Evolutionary conservation across 768 basidiomycete species (phyloP).

Genomic region (Amanita subjunquillea): DNA sequence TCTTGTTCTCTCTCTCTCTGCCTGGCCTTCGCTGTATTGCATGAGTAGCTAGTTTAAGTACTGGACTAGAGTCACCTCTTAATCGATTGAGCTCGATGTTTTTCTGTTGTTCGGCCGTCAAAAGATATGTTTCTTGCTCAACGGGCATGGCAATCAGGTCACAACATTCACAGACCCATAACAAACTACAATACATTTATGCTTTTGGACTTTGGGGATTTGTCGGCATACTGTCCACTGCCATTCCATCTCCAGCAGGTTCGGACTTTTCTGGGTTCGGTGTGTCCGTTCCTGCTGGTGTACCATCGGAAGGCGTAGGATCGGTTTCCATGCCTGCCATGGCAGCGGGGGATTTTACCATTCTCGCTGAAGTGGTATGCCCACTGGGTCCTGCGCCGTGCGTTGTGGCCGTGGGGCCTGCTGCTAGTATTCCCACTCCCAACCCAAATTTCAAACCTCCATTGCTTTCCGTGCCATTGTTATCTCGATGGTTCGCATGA

Average conservation of each 20-base stretch:
- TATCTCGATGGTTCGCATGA: constrained; percentile 47
- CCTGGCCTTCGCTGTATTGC: constrained; percentile 54
- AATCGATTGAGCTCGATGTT: constrained; percentile 73
- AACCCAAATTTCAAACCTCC: constrained; percentile 51
- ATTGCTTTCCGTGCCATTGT: constrained; percentile 34
- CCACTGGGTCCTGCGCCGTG: constrained; percentile 74
- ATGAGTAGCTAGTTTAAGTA: not conserved
- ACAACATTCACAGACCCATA: not conserved
- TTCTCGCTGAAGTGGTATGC: constrained; percentile 42
- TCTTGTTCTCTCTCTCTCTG: constrained; percentile 59
- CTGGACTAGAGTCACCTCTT: constrained; percentile 37
- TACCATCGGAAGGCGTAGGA: constrained; percentile 23
- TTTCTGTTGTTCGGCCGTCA: constrained; percentile 62
- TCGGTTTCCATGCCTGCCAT: constrained; percentile 33
- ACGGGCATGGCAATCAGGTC: not conserved
- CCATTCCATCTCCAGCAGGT: not conserved
- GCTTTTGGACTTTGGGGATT: not conserved
- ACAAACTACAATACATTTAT: not conserved
- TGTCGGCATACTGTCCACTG: not conserved
- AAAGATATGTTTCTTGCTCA: constrained; percentile 14
- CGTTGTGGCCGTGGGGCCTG: constrained; percentile 40
- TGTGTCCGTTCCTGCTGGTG: constrained; percentile 7
- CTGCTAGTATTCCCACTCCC: constrained; percentile 62
- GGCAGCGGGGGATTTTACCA: constrained; percentile 17
- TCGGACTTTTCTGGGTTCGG: not conserved